Percentiles rank a stretch among this genome's conserved stretches.
Conservation (phyloP, 805 yeast species). For the Starmerella davenportii region DNA sequence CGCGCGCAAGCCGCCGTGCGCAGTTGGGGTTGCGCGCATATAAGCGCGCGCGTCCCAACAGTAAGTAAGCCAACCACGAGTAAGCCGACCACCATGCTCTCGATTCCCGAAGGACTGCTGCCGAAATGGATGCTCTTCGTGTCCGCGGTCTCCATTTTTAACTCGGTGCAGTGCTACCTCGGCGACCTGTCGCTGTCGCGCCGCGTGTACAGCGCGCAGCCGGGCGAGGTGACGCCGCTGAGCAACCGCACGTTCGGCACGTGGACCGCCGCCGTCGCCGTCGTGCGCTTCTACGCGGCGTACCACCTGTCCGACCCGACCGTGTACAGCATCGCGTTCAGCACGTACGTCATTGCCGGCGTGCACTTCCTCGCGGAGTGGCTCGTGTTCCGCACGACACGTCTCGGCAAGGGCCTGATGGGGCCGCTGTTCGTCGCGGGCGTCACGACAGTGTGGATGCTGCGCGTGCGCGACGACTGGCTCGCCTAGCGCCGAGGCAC, state of each 20-base stretch:
- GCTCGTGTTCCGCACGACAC: conserved; percentile 60
- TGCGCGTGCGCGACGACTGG: too few species aligned
- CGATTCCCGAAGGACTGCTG: conserved; percentile 29
- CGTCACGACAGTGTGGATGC: conserved; percentile 69
- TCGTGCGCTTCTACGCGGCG: conserved; percentile 77
- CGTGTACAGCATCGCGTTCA: conserved; percentile 59
- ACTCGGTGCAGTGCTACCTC: conserved; percentile 69
- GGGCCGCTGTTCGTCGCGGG: conserved; percentile 80
- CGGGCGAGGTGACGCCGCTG: conserved; percentile 38
- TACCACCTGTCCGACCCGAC: conserved; percentile 50
- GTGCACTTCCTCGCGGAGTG: conserved; percentile 73
- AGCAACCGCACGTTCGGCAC: conserved; percentile 97
- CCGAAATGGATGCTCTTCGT: conserved; percentile 69
- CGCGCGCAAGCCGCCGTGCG: too few species aligned
- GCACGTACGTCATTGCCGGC: conserved; percentile 67
- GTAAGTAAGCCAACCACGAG: too few species aligned
- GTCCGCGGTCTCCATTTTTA: conserved; percentile 81
- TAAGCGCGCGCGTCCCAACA: too few species aligned
- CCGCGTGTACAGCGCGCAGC: conserved; percentile 54
- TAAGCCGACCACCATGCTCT: background rate
- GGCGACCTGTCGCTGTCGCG: conserved; percentile 60
- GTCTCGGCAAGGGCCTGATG: conserved; percentile 66
- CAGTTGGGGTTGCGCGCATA: too few species aligned
- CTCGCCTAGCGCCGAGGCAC: too few species aligned
- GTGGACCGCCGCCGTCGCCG: conserved; percentile 79